phyloP scores from a whole-genome alignment of 352 stramenopile species.

The Globisporangium perplexum region DNA sequence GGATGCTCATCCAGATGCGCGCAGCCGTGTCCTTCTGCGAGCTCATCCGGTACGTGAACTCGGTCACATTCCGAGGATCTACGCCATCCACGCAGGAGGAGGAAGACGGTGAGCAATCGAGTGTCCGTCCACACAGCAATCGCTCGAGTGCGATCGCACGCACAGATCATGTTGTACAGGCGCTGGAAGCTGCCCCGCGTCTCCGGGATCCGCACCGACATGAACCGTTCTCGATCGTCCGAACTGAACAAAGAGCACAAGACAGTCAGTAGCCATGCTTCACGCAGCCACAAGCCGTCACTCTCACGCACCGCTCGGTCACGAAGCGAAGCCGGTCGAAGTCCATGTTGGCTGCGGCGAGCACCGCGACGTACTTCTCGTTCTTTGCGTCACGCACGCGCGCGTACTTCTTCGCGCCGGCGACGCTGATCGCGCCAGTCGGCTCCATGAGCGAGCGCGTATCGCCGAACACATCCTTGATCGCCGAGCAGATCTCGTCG shows the following conservation, averaged over 20 bases:
- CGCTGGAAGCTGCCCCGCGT: constrained; percentile 88
- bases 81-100: too few relatives aligned
- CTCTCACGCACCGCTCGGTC: constrained; percentile 38
- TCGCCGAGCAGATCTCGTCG: constrained; percentile 93
- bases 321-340: constrained; percentile 98
- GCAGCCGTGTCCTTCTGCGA: constrained; percentile 68
- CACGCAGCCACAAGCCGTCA: neutral
- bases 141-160: constrained; percentile 2
- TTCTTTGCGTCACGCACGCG: constrained; percentile 30
- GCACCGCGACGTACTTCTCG: constrained; percentile 92
- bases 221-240: constrained; percentile 94
- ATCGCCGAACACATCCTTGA: constrained; percentile 93
- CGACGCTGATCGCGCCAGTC: constrained; percentile 91
- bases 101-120: too few relatives aligned
- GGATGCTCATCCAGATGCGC: constrained; percentile 95
- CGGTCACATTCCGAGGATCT: constrained; percentile 89
- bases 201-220: constrained; percentile 96
- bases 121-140: neutral
- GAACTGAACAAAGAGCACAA: constrained; percentile 27
- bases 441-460: constrained; percentile 95
- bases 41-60: constrained; percentile 97
- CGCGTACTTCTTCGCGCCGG: constrained; percentile 95
- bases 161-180: constrained; percentile 77
- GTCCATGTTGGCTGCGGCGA: constrained; percentile 99
- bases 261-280: neutral